These are phyloP conservation scores for Globisporangium spiculum DNA, from an alignment of 352 stramenopile species.

Conservation along the genomic window DNA sequence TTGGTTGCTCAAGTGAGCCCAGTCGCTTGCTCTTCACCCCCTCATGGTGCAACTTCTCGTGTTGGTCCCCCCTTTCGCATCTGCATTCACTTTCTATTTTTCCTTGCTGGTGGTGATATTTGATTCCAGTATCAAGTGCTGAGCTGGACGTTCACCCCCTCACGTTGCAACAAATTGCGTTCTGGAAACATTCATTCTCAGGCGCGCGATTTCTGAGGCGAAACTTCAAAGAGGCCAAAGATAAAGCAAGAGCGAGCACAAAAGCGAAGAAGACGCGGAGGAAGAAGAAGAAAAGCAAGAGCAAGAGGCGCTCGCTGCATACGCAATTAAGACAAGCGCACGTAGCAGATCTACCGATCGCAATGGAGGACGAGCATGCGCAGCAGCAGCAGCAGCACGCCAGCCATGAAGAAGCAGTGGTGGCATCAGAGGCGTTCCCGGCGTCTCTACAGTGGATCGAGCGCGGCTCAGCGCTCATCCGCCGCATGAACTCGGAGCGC, in stretches of 20 bases:
- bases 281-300: background rate
- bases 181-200: background rate
- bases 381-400: background rate
- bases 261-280: background rate
- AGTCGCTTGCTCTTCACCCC: background rate
- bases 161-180: background rate
- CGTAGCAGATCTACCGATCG: background rate
- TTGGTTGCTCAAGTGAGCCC: background rate
- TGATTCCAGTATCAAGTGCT: background rate
- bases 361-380: slow-evolving; percentile 1
- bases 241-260: background rate
- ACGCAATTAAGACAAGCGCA: background rate
- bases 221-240: slow-evolving; percentile 12
- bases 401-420: slow-evolving; percentile 8
- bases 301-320: background rate
- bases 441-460: slow-evolving; percentile 69
- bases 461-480: slow-evolving; percentile 77
- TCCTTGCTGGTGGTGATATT: background rate
- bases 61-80: background rate
- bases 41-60: slow-evolving; percentile 16
- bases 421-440: slow-evolving; percentile 28
- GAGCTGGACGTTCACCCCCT: background rate
- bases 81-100: slow-evolving; percentile 1
- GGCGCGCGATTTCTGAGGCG: background rate
- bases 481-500: slow-evolving; percentile 87